Evolutionary conservation across 1,284 basidiomycete species (phyloP).

Genomic region (Naganishia cerealis): DNA sequence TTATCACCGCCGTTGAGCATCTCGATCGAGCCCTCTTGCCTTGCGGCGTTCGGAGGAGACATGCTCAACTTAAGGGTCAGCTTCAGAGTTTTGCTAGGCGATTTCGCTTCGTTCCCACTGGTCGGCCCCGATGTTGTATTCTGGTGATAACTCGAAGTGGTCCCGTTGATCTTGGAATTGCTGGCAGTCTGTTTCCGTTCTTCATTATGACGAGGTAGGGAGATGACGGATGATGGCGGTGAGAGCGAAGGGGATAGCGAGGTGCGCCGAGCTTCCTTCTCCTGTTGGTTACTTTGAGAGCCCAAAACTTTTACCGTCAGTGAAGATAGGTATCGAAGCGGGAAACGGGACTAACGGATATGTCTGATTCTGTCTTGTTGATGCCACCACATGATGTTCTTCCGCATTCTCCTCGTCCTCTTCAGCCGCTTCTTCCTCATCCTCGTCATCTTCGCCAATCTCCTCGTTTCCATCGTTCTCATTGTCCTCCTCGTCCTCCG

Average conservation of each 20-base stretch:
- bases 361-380: neutral
- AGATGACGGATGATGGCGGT: slow-evolving; percentile 10
- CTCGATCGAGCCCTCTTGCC: neutral
- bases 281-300: neutral
- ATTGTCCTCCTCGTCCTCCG: slow-evolving; percentile 16
- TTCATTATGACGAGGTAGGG: neutral
- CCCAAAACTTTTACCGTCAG: neutral
- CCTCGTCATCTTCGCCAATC: neutral
- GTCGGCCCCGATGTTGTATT: neutral
- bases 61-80: slow-evolving; percentile 21
- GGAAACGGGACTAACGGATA: slow-evolving; percentile 1
- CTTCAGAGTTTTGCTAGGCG: slow-evolving; percentile 21
- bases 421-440: neutral
- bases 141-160: neutral
- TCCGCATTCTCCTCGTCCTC: slow-evolving; percentile 12
- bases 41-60: neutral
- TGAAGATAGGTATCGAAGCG: neutral
- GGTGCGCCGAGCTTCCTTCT: neutral
- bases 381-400: neutral
- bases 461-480: slow-evolving; percentile 12
- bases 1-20: neutral
- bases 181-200: neutral
- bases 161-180: neutral
- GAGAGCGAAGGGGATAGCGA: slow-evolving; percentile 19
- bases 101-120: slow-evolving; percentile 1